These are phyloP conservation scores for Stellera chamaejasme DNA, from an alignment of 345 rosid genomes.

Conservation along the genomic window DNA sequence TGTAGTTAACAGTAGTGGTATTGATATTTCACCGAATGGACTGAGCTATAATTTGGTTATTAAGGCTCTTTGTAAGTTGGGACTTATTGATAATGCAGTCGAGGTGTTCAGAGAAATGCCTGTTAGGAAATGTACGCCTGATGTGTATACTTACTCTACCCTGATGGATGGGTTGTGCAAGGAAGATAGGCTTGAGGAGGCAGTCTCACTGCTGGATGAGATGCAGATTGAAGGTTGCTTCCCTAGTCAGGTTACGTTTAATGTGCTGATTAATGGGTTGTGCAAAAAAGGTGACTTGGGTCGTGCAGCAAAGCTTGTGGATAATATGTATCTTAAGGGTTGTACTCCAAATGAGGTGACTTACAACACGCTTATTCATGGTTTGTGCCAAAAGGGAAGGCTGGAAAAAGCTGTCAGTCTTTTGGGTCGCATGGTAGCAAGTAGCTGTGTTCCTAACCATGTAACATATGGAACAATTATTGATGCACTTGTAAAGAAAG, in stretches of 20 bases:
- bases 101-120: conserved; percentile 75
- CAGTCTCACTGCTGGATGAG: conserved; percentile 75
- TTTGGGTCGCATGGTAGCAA: conserved; percentile 62
- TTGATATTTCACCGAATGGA: conserved; percentile 46
- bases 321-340: conserved; percentile 91
- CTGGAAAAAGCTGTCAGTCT: conserved; percentile 84
- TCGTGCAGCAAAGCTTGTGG: conserved; percentile 74
- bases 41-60: conserved; percentile 69
- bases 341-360: conserved; percentile 74
- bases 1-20: conserved; percentile 34
- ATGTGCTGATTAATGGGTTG: conserved; percentile 73
- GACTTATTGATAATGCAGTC: conserved; percentile 59
- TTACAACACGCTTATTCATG: conserved; percentile 85
- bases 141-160: conserved; percentile 77
- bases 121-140: conserved; percentile 42
- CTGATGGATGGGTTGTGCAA: conserved; percentile 95
- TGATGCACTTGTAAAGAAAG: conserved; percentile 77
- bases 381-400: conserved; percentile 72
- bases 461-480: conserved; percentile 75
- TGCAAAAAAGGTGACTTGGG: conserved; percentile 74
- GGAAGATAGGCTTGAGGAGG: conserved; percentile 72
- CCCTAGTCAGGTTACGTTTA: conserved; percentile 52
- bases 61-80: conserved; percentile 64
- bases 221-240: conserved; percentile 91
- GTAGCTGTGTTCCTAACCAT: conserved; percentile 67